Percentiles rank a stretch among this genome's conserved stretches.
phyloP scores from a whole-genome alignment of 1,284 basidiomycete genomes.

The Cryptococcus sp. region DNA sequence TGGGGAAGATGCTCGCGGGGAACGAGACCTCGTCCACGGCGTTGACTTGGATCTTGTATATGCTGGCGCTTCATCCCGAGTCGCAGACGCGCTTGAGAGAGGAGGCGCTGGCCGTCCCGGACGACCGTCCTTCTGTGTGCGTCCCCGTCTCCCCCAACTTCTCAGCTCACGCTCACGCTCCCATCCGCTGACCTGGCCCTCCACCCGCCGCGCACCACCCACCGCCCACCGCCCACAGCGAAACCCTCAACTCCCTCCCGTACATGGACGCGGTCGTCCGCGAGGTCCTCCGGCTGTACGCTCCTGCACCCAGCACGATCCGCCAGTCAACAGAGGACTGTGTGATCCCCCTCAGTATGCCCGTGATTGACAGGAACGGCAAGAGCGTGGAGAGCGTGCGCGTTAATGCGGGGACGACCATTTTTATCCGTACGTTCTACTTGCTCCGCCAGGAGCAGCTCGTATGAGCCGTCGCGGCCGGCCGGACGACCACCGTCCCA shows the following conservation, averaged over 20 bases:
- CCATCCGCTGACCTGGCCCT: no score
- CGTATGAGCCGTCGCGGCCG: not conserved
- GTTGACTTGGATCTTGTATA: constrained; percentile 68
- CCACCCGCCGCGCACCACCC: no score
- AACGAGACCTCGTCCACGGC: constrained; percentile 74
- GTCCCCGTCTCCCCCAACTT: constrained; percentile 14
- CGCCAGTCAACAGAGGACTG: constrained; percentile 58
- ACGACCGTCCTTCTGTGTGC: constrained; percentile 44
- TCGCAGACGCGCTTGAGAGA: constrained; percentile 60
- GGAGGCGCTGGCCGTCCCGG: constrained; percentile 53
- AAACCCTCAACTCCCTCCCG: constrained; percentile 51
- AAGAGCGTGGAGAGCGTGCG: constrained; percentile 40
- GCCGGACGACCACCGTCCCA: not conserved
- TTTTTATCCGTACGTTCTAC: constrained; percentile 42
- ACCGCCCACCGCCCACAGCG: constrained; percentile 24
- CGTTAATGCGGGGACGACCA: constrained; percentile 36
- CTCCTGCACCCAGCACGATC: constrained; percentile 65
- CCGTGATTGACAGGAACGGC: constrained; percentile 48
- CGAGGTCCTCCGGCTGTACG: constrained; percentile 63
- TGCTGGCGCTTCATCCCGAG: constrained; percentile 57
- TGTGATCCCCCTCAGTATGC: constrained; percentile 58
- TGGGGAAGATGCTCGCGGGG: constrained; percentile 52
- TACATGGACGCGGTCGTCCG: constrained; percentile 65
- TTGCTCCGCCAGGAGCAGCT: not conserved
- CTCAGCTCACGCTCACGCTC: constrained; percentile 1